Evolutionary conservation across 345 rosid species (phyloP).

Genomic region (Triadica sebifera): DNA sequence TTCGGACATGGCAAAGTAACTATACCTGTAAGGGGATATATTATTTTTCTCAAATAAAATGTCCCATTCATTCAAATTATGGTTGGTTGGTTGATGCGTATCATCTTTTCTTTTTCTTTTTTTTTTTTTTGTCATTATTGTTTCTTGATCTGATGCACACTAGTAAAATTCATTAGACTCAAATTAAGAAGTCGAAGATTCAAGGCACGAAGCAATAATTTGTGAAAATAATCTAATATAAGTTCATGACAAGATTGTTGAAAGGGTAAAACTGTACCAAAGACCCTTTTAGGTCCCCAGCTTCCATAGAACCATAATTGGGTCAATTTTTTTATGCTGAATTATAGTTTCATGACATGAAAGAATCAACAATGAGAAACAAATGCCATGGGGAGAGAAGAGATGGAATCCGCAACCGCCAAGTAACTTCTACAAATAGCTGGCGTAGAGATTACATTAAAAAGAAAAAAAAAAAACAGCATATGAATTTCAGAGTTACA

Average conservation of each 20-base stretch:
- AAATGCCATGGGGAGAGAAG: not conserved
- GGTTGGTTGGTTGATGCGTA: not conserved
- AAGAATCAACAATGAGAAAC: not conserved
- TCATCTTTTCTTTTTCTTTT: not conserved
- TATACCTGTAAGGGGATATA: not conserved
- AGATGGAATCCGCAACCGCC: not conserved
- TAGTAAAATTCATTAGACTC: not conserved
- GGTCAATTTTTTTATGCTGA: not conserved
- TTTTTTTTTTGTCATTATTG: not conserved
- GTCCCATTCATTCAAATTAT: not conserved
- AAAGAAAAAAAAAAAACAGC: not conserved
- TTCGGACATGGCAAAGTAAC: not conserved
- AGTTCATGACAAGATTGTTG: not conserved
- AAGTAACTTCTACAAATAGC: not conserved
- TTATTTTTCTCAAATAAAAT: conserved; percentile 2
- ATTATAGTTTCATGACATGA: not conserved
- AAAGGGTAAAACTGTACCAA: too few relatives aligned
- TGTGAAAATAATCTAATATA: not conserved
- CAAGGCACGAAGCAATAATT: too few relatives aligned
- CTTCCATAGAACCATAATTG: not conserved
- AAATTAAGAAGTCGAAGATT: not conserved
- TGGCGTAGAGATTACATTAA: not conserved
- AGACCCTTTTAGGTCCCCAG: not conserved
- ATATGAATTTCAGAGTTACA: not conserved
- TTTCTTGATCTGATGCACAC: not conserved